Base-by-base conservation (phyloP, 129 eudicot genomes). In the Ambrosia trifida region DNA sequence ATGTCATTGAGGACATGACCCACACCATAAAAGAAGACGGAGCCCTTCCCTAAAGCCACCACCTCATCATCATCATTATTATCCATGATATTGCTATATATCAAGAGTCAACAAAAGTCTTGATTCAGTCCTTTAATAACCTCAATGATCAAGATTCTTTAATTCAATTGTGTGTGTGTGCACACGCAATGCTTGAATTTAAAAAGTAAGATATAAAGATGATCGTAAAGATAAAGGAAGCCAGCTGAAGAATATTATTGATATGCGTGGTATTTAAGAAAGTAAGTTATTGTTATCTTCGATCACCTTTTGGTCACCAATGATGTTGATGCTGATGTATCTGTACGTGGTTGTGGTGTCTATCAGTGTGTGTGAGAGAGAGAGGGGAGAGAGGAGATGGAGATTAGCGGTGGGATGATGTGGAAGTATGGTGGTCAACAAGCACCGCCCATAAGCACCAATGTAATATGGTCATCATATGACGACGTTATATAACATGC, bases 1-100 rank as follows among this genome's bases (percentile, higher is more conserved):
- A 89, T 83, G 88, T 92, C 98, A 83, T 92, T 92, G n/a, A 92
- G 86, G 96, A 92, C 89, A 81, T 92, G 98, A 7, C 98, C 98
- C 17, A 89, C 89, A 1, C 95, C 98, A 78, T 92, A 92, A 69
- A 72, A 83, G 32, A 92, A 77, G 4, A 92, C 88, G 11, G 96
- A 80, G 16, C 76, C 74, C 80, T 96, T 83, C 67, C 85, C 83
- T 2, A 89, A 52, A 64, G 88, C 91, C 66, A 70, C 73, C 54
- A 6, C 44, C 2, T 40, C 44, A 40, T 38, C 43, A 36, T 4
- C 73, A 73, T 38, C 43, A 36, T 4, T 72, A 73, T 63, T 79
- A 41, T 63, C 78, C 94, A 91, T 88, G 20, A 43, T 73, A 7
- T 46, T 56, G 28, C 28, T 24, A 24, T 24, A 24, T 24, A 13